Base-by-base conservation (phyloP, 352 stramenopile species). In the Globisporangium perplexum region DNA sequence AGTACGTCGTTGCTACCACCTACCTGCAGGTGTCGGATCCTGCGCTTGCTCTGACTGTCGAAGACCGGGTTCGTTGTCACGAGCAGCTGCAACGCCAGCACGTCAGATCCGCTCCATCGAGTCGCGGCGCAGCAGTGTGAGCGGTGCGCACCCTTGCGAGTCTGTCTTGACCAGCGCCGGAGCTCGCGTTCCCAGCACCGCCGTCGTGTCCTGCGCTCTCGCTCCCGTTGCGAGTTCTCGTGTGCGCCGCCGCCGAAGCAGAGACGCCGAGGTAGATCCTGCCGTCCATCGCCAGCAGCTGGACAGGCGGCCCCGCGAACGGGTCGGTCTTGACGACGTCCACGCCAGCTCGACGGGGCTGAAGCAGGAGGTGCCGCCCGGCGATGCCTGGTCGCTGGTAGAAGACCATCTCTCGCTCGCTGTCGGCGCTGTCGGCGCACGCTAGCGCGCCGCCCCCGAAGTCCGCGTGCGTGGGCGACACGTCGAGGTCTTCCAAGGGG, bases 251-350 rank as follows among this genome's bases (percentile, higher is more conserved):
- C 10, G 47, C 44, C 18, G 26, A 20, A 48, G 49, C 55, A 2
- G 73, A 60, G 20, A 84, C 47, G 0, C 77, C 77, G 26, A 88
- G 64, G 17, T 75, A 64, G 1, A 64, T 65, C 14, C 65, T 59
- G 1, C 77, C 73, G 44, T 83, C 69, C 42, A 78, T 52, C 3
- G 60, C 63, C 30, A 88, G 26, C 31, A 88, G 53, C 47, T 88
- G 77, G 10, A 77, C 75, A 10, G 77, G 77, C 30, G 57, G 44
- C 4, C 14, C 22, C 26, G 31, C 28, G 23, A 35, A 14, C 28
- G 35, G 3, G 12, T 53, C 49, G 17, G 22, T 24, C 26, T 56
- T 62, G 11, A 15, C 24, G 17, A 43, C 33, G 18, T 26, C 46
- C 8, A 18, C 28, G 35, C 47, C 49, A 18, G 41, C 35, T 36